Conservation (phyloP, 768 basidiomycete species). For the Lactarius sp. region DNA sequence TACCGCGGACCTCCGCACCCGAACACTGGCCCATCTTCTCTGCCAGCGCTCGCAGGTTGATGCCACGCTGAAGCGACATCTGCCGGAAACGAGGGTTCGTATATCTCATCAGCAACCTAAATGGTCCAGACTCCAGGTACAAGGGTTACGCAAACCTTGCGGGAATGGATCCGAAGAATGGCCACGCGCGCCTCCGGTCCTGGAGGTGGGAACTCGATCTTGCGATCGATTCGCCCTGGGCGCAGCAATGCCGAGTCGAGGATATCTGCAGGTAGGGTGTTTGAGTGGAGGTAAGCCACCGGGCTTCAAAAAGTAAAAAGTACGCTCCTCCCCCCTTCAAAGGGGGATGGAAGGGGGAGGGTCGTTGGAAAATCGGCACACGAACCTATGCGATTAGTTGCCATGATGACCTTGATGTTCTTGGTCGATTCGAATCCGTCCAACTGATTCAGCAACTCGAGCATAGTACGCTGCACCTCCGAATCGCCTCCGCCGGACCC, state of each 20-base stretch:
- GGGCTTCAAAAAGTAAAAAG: not conserved
- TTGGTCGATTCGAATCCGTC: conserved; percentile 69
- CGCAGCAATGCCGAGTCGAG: conserved; percentile 89
- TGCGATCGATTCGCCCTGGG: conserved; percentile 92
- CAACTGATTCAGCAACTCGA: conserved; percentile 60
- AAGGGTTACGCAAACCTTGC: conserved; percentile 57
- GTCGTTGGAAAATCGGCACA: not conserved
- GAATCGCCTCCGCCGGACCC: conserved; percentile 61
- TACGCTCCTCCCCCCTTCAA: not conserved
- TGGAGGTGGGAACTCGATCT: conserved; percentile 98
- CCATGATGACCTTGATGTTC: conserved; percentile 91
- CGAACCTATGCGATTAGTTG: conserved; percentile 91
- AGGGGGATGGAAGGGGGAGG: not conserved
- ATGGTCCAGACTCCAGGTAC: not conserved
- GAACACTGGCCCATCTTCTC: conserved; percentile 99
- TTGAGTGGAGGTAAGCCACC: not conserved
- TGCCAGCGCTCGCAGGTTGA: conserved; percentile 91
- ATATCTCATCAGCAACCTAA: not conserved
- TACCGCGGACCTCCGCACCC: conserved; percentile 95
- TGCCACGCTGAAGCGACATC: conserved; percentile 98
- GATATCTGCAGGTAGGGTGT: conserved; percentile 55
- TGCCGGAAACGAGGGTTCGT: conserved; percentile 29
- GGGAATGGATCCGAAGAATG: conserved; percentile 95
- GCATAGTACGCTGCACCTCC: conserved; percentile 64
- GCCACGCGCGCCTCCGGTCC: conserved; percentile 94